Conservation (phyloP, 75 land plant genomes). For the Sequoia sempervirens region DNA sequence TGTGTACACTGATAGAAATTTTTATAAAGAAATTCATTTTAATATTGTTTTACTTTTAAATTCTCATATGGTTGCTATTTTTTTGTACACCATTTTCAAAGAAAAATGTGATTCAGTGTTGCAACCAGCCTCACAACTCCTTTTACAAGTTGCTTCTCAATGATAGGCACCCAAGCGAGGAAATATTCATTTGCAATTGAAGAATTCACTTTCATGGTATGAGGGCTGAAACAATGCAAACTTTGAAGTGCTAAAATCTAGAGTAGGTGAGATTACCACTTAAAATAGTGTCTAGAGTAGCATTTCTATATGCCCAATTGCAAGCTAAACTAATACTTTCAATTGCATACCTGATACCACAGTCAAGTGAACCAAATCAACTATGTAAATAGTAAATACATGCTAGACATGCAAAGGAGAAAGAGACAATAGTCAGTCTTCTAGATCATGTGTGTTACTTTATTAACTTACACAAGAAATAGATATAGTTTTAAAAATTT, state of each 20-base stretch:
- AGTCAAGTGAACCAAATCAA: not conserved
- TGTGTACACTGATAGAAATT: not conserved
- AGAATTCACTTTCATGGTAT: not conserved
- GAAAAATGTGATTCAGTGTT: too few species aligned
- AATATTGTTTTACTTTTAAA: not conserved
- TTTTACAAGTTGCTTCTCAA: conserved; percentile 54
- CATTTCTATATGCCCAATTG: too few species aligned
- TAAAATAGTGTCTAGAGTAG: too few species aligned
- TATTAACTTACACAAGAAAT: too few species aligned
- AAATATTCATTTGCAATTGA: conserved; percentile 66
- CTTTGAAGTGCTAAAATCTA: too few species aligned
- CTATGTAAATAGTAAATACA: not conserved
- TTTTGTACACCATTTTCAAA: not conserved
- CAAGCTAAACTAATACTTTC: conserved; percentile 67
- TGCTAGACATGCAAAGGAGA: not conserved
- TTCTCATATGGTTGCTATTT: not conserved
- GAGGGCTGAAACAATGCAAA: not conserved
- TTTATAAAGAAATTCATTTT: not conserved
- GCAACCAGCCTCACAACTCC: conserved; percentile 64
- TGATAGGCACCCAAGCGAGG: conserved; percentile 44
- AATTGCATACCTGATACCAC: conserved; percentile 49
- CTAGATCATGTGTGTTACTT: not conserved
- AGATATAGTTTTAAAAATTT: too few species aligned
- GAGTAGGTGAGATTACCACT: too few species aligned
- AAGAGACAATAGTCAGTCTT: not conserved